Evolutionary conservation across 176 grass and related monocot species (phyloP), one percentile per base, ranked within the genome.

Genomic region (Musa beccarii): DNA sequence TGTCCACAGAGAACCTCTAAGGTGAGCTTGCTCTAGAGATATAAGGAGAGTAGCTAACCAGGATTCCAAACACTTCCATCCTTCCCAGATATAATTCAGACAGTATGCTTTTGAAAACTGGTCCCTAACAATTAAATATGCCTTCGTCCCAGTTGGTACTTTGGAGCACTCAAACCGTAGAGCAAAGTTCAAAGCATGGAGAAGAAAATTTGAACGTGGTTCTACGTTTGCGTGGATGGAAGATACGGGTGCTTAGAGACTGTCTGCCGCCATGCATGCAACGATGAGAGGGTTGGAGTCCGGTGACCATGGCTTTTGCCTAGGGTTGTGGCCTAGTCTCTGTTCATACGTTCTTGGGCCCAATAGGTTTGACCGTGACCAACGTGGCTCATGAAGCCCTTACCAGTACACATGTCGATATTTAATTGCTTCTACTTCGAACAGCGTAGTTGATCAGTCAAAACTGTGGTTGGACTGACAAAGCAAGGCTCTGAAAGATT

Each of bases 251-350:
- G 62, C 49, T 78, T 28, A 24, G 76, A 11, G 76, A 22, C 51
- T 68, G 76, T 78, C 76, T 66, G 52, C 76, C 63, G 21, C 63
- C 76, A 78, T 78, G 63, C 76, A 68, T 78, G 76, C 76, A 78
- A 54, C 76, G 63, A 78, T 51, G 50, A 65, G 11, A 50, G 49
- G 29, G 51, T 78, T 55, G 63, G 63, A 68, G 68, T 67, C 19
- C 19, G n/a, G 76, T 29, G 76, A 21, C 74, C 74, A 76, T 49
- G 74, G 55, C 19, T 63, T 63, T 51, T 76, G 63, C 76, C 76
- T 76, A 76, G 74, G 74, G 74, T 51, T 76, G 52, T 76, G 74
- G 55, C 34, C 34, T 3, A 43, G 4, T 43, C 34, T 43, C 3
- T 34, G 2, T 5, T 3, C 29, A 4, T 34, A 4, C 0, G 29